phyloP scores from a whole-genome alignment of 129 eudicot genomes.

The Saposhnikovia divaricata region DNA sequence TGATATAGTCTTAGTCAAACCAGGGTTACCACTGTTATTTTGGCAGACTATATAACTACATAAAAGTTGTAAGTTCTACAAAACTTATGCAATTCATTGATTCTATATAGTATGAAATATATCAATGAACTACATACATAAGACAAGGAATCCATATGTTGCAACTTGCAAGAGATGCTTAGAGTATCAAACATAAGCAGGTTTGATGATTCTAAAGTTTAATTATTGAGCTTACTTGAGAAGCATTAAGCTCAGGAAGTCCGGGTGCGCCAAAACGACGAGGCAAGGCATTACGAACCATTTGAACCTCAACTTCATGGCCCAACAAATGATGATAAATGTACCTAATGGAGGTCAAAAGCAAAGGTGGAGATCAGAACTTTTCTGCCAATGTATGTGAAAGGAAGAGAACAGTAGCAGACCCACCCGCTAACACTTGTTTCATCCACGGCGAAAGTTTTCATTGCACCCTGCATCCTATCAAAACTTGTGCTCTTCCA shows the following conservation, averaged over 20 bases:
- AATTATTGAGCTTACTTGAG: conserved; percentile 50
- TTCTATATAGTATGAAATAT: not conserved
- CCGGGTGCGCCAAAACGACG: conserved; percentile 98
- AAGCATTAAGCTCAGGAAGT: conserved; percentile 96
- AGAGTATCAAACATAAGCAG: not conserved
- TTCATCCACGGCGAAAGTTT: conserved; percentile 89
- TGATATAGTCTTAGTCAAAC: not conserved
- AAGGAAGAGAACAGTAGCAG: not conserved
- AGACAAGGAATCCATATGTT: not conserved
- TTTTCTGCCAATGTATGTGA: not conserved
- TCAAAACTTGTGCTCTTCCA: conserved; percentile 99
- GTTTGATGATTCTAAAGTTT: not conserved
- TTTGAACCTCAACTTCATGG: conserved; percentile 94
- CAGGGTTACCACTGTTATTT: not conserved
- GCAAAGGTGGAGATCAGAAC: not conserved
- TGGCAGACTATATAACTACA: not conserved
- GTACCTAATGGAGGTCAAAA: conserved; percentile 37
- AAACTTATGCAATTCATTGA: no score
- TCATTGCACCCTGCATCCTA: conserved; percentile 95
- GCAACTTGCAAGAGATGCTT: not conserved
- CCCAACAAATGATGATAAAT: conserved; percentile 88
- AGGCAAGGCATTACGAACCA: conserved; percentile 89
- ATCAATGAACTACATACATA: not conserved
- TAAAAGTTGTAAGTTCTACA: not conserved
- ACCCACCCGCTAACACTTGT: conserved; percentile 98